Base-by-base conservation (phyloP, 2,329 filamentous ascomycete species). In the Epichloe festucae region DNA sequence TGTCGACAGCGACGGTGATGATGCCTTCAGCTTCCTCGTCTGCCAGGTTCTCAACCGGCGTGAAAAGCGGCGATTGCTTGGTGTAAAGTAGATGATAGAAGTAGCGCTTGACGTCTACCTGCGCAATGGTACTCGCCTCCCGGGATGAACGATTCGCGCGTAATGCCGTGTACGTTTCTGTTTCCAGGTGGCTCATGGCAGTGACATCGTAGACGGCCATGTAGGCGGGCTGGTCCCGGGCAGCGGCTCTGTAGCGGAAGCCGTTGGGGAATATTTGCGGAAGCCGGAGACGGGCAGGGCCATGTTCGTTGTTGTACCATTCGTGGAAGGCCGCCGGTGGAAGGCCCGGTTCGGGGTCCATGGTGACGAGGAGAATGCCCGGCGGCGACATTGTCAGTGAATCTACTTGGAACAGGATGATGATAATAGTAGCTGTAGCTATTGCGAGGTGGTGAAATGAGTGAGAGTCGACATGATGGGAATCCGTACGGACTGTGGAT, bases 281-380 rank as follows among this genome's bases (percentile, higher is more conserved):
- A 14, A 94, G 71, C 47, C 87, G 84, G 6, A 94, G 77, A 46
- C 89, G 84, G 15, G 82, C 79, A 17, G 89, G 89, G 50, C 89
- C 89, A 70, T 95, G 89, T 71, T 95, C 89, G 67, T 89, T 93
- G 72, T 94, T 90, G 73, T 95, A 95, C 87, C 87, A 91, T 65
- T 94, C 87, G 67, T 94, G 85, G 69, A 95, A 94, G 61, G 87
- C 81, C 55, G 79, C 73, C 46, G 76, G 68, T 51, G 82, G 73
- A 59, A 89, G 75, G 58, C 76, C 76, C 52, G 78, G 73, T 65
- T 78, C 76, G 60, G 88, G 87, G 68, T 90, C 82, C 84, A 94
- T 94, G 15, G 87, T 89, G 59, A 95, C 89, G 65, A 84, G 89
- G 62, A 95, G 81, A 61, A 89, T 81, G 54, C 88, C 88, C 10